These are phyloP conservation scores for Colletotrichum horii DNA, from an alignment of 2,329 filamentous ascomycete species.

Conservation along the genomic window DNA sequence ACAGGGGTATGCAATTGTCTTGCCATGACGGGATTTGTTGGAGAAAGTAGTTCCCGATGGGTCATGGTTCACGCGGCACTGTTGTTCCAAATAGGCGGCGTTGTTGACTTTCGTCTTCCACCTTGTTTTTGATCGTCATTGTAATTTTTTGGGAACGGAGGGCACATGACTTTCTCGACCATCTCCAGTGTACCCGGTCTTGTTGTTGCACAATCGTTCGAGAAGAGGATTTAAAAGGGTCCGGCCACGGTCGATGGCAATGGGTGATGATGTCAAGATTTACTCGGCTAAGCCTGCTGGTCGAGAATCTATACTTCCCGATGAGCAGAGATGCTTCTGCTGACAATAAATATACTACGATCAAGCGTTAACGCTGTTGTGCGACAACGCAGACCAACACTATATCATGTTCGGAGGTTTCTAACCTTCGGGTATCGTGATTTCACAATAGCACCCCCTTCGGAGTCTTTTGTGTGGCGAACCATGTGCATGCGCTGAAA, in stretches of 20 bases:
- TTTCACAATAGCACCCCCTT: neutral
- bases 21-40: neutral
- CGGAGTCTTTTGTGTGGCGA: neutral
- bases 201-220: neutral
- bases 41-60: neutral
- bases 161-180: neutral
- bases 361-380: neutral
- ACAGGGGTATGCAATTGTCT: neutral
- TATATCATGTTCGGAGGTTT: neutral
- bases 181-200: neutral
- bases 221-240: neutral
- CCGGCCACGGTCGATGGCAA: neutral
- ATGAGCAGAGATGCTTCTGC: neutral
- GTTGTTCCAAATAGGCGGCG: neutral
- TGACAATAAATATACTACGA: neutral
- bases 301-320: neutral
- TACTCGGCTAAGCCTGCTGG: neutral
- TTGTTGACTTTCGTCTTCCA: neutral
- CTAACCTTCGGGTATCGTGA: neutral
- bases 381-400: neutral
- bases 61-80: neutral
- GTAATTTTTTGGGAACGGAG: neutral
- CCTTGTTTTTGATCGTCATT: neutral
- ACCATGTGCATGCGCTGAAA: neutral
- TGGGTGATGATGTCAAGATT: neutral